Evolutionary conservation across 2,329 filamentous ascomycete species (phyloP), one percentile per base, ranked within the genome.

Genomic region (Beauveria medogensis): DNA sequence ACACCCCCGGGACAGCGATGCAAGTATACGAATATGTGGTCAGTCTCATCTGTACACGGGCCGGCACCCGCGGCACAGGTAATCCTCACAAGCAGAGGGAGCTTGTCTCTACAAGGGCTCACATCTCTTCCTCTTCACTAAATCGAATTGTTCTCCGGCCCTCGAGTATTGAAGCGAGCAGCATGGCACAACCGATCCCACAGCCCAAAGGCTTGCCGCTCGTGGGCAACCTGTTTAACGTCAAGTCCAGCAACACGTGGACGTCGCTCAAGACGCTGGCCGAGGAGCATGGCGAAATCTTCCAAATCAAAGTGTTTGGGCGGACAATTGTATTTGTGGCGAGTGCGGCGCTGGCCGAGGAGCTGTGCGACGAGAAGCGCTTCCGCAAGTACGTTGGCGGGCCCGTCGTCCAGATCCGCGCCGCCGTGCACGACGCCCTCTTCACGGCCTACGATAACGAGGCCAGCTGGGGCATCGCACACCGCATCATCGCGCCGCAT

Each of bases 361-460:
- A 81, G 65, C 68, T 82, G 2, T 82, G 80, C 66, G 79, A 83
- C 67, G 72, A 82, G 72, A 77, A 73, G 66, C 76, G 80, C 0
- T 83, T 82, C 68, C 77, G 79, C 60, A 83, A 83, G 65, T 81
- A 73, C 63, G 79, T 83, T 2, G 78, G 78, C 34, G 80, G 79
- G 0, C 80, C 80, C 4, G 73, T 83, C 55, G 75, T 80, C 55
- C 78, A 82, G 72, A 82, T 82, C 61, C 75, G 79, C 24, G 72
- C 74, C 30, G 71, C 77, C 6, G 79, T 81, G 10, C 75, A 82
- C 67, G 78, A 80, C 63, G 66, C 78, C 3, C 74, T 82, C n/a
- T 82, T 82, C 70, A 79, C 80, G 3, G 80, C 80, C 6, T 81
- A 71, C 66, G 73, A 81, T 16, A 43, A 78, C 59, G 80, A 82